Base-by-base conservation (phyloP, 805 yeast genomes). In the Metschnikowia cerradonensis region DNA sequence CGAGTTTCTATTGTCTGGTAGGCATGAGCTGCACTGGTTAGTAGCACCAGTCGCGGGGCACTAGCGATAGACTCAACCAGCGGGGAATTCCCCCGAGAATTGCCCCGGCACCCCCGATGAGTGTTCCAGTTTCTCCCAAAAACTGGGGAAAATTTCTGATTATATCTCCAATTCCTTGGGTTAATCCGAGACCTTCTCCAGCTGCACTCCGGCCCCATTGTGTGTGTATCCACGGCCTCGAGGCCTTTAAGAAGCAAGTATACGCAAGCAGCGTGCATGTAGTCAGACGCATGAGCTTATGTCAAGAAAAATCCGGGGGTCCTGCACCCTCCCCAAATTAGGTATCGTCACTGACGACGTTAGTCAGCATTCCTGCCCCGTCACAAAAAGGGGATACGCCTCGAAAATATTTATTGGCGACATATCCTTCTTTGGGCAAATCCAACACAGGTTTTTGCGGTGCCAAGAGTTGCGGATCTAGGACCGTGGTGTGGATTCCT, bases 11-110 rank as follows among this genome's bases (percentile, higher is more conserved):
- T 10, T 44, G 32, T 39, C 20, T 19, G 26, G 8, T 22, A 5
- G 41, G 23, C 31, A 5, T 23, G 19, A n/a, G 15, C n/a, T 35
- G 47, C 47, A 44, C 15, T 31, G 41, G 47, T 44, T 35, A 44
- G 47, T 11, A 35, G 34, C 47, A 35, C 40, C 15, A 15, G 40
- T 17, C 34, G 47, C 33, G 47, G 47, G 47, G 47, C 40, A 26
- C n/a, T 15, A 22, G 39, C 38, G 38, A 33, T 15, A 20, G n/a
- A 32, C 23, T 14, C n/a, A n/a, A 30, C 35, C 23, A 11, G 34
- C 31, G 40, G 40, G 39, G 40, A 35, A 26, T 44, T 44, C 26
- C 13, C 47, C 47, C 47, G 40, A 35, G 23, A 44, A 35, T 35
- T 23, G 4, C 7, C 7, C 47, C 47, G 23, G 30, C 10, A 8